Evolutionary conservation across 257 asterid genomes (phyloP), one percentile per base, ranked within the genome.

Genomic region (Solanum etuberosum): DNA sequence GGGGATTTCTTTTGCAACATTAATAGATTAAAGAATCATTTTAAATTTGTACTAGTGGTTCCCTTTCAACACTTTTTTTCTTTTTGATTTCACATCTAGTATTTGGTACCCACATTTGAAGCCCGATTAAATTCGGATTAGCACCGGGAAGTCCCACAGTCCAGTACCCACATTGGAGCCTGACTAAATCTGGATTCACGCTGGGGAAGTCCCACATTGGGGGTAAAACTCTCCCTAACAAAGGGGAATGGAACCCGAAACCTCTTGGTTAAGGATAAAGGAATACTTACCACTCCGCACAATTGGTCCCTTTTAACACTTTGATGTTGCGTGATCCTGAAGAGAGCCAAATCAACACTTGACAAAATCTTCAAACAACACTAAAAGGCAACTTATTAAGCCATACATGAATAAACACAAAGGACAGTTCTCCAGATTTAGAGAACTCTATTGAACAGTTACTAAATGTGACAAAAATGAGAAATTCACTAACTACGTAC

Each of bases 21-120:
- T 54, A 15, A 88, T 76, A 63, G 48, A 32, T 63, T 37, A 54
- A 78, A 80, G 88, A 89, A 83, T 83, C 89, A 89, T 82, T 90
- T 77, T 80, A 57, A 57, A 57, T 20, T 21, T 59, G 51, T 10
- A 83, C 32, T 14, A 25, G 37, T 23, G 16, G 54, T 48, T 73
- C 20, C 84, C 81, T 87, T 90, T 77, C 80, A 34, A 8, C n/a
- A 74, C 76, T 89, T 86, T 84, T 54, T 51, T 18, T 6, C 63
- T 48, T 54, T 54, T 18, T 54, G 10, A 54, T 18, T 54, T 54
- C n/a, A 18, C n/a, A 18, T 51, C 9, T 7, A 0, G 4, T 51
- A 48, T 5, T 1, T 0, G 9, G 1, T 51, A 51, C 0, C 0
- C 18, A 51, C n/a, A 51, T 51, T 51, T 18, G 1, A 51, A 51